Evolutionary conservation across 2,329 filamentous ascomycete species (phyloP), one percentile per base, ranked within the genome.

Genomic region (Ophiostoma piceae): DNA sequence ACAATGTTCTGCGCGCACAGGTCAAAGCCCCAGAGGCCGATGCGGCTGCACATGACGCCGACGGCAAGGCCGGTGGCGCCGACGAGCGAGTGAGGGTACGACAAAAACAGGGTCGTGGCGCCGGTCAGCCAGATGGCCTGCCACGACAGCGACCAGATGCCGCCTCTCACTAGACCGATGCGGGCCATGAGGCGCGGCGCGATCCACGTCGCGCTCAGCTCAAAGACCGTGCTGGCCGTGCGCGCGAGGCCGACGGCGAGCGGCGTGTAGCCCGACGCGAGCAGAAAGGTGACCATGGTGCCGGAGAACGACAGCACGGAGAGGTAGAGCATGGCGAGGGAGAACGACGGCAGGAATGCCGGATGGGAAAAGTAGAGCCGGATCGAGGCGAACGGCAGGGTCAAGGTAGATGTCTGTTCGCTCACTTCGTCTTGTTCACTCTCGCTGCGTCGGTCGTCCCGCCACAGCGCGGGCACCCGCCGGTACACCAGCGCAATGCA

Each of bases 71-170:
- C 80, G 0, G 78, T 77, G 0, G 84, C 84, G 0, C 84, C 80
- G 1, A 81, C 11, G 64, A 81, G 5, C 22, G 62, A 72, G 16
- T 72, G 73, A 9, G 74, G 74, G 41, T 72, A 74, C 68, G 57
- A 69, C 75, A 67, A 80, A 80, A 73, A 85, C 85, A 22, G 81
- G 1, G 75, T 74, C 2, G 83, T 77, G 0, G 81, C 85, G 0
- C 76, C 79, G 1, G 79, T 80, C 4, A 88, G 78, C 73, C 84
- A 87, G 2, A 80, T 70, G n/a, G 89, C 80, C 75, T 92, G 89
- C 85, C 88, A 91, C 69, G 84, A 88, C 11, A 89, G 76, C 72
- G 87, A 87, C 91, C 91, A 93, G 2, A 92, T 81, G 0, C 90
- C 91, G 0, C 85, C 83, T n/a, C 91, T 81, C 8, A 91, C 80